A percentile compares a stretch with the other conserved stretches of the same genome.
These are phyloP conservation scores for Aureobasidium lini DNA, from an alignment of 2,329 filamentous ascomycete species.

Conservation along the genomic window DNA sequence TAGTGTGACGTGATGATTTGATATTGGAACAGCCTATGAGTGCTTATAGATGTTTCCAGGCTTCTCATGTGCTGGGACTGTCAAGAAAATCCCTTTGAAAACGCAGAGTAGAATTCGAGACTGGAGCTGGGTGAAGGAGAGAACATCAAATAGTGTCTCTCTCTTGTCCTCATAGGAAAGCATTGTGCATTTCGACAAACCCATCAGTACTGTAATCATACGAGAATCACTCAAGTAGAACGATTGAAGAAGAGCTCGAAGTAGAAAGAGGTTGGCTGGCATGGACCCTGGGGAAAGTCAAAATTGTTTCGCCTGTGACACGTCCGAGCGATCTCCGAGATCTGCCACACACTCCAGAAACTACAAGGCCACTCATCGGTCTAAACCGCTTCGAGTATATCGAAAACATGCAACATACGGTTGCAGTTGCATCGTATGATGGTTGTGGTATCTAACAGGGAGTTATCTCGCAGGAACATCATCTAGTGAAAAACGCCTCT, in stretches of 20 bases:
- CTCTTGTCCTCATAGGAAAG: no score
- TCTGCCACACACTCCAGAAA: neutral
- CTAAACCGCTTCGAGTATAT: conserved; percentile 1
- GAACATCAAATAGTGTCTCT: no score
- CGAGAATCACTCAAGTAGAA: neutral
- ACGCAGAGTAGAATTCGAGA: no score
- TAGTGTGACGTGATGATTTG: neutral
- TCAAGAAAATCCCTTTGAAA: no score
- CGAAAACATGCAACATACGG: neutral
- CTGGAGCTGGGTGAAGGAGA: no score
- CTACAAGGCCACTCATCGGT: neutral
- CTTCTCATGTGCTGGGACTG: no score
- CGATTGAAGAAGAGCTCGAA: neutral
- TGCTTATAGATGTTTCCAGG: no score
- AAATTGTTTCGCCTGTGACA: neutral
- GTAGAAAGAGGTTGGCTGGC: neutral
- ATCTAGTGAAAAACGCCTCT: neutral
- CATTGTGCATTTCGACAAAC: no score
- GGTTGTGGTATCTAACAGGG: neutral
- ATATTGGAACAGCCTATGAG: no score
- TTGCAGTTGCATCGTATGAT: neutral
- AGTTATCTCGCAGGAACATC: conserved; percentile 6
- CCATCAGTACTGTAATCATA: no score
- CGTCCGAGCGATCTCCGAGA: conserved; percentile 10
- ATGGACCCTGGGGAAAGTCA: neutral